A percentile compares a stretch with the other conserved stretches of the same genome.
Conservation (phyloP, 1,284 basidiomycete genomes). For the Ceratobasidium sp. region DNA sequence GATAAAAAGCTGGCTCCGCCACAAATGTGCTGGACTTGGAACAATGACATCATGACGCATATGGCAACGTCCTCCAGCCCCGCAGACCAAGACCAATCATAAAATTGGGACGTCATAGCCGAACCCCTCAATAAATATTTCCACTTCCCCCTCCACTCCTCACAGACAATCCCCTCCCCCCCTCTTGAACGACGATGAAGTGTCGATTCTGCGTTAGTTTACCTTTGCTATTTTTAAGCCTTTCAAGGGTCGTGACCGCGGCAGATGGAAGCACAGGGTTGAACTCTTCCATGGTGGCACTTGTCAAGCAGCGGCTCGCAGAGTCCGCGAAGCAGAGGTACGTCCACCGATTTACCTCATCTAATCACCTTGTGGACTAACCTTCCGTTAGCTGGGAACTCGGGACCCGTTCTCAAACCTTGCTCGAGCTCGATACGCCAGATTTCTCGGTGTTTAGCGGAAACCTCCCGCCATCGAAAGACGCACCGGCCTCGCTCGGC, state of each 20-base stretch:
- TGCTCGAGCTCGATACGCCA: constrained; percentile 77
- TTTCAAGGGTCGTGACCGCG: background rate
- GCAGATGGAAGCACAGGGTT: constrained; percentile 38
- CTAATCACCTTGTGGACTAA: background rate
- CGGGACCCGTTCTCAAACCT: constrained; percentile 80
- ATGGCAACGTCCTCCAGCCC: too few species aligned
- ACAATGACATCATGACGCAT: too few species aligned
- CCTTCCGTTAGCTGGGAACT: constrained; percentile 79
- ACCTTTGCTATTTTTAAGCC: background rate
- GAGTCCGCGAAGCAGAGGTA: constrained; percentile 37
- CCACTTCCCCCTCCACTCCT: background rate
- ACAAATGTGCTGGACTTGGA: too few species aligned
- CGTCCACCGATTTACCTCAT: background rate
- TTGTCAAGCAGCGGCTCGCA: constrained; percentile 34
- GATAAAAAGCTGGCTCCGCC: too few species aligned
- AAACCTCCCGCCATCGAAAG: constrained; percentile 57
- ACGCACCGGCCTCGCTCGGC: constrained; percentile 50
- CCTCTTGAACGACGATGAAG: background rate
- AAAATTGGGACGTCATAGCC: background rate
- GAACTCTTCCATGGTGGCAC: constrained; percentile 21
- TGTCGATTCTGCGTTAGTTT: background rate
- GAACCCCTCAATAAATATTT: too few species aligned
- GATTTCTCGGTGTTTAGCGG: constrained; percentile 72
- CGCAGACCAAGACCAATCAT: background rate
- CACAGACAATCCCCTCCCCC: background rate